These are phyloP conservation scores for Secale cereale DNA, from an alignment of 176 grass and related monocot genomes.

Conservation along the genomic window DNA sequence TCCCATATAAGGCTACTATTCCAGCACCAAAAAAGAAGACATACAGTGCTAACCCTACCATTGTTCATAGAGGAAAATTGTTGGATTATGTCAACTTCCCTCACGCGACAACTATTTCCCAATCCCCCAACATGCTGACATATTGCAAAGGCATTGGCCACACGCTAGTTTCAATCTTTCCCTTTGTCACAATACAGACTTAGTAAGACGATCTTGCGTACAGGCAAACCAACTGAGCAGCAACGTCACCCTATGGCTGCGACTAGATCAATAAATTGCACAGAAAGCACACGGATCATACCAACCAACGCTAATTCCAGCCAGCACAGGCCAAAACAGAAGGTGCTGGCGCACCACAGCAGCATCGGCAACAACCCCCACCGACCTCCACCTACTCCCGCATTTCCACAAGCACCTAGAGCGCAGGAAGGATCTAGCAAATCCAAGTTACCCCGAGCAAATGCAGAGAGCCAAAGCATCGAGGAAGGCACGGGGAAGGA, in stretches of 20 bases:
- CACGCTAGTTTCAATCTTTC: neutral
- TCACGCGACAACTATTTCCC: neutral
- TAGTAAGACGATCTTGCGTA: neutral
- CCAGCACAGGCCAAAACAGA: neutral
- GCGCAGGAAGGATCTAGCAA: neutral
- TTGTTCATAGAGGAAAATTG: neutral
- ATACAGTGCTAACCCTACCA: neutral
- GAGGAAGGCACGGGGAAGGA: neutral
- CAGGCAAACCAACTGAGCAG: neutral
- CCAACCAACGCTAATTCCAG: neutral
- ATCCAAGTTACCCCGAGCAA: neutral
- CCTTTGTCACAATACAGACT: neutral
- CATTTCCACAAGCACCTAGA: conserved; percentile 32
- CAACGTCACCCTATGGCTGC: neutral
- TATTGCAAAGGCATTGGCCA: neutral
- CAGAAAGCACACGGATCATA: neutral
- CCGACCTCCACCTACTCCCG: neutral
- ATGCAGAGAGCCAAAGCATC: neutral
- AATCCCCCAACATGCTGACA: neutral
- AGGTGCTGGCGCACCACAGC: neutral
- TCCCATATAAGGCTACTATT: neutral
- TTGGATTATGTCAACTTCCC: neutral
- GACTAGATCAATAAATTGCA: neutral
- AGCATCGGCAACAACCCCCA: neutral
- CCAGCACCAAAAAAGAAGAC: neutral